A percentile compares a stretch with the other conserved stretches of the same genome.
These are phyloP conservation scores for Solanum bulbocastanum DNA, from an alignment of 257 asterid species.

Conservation along the genomic window DNA sequence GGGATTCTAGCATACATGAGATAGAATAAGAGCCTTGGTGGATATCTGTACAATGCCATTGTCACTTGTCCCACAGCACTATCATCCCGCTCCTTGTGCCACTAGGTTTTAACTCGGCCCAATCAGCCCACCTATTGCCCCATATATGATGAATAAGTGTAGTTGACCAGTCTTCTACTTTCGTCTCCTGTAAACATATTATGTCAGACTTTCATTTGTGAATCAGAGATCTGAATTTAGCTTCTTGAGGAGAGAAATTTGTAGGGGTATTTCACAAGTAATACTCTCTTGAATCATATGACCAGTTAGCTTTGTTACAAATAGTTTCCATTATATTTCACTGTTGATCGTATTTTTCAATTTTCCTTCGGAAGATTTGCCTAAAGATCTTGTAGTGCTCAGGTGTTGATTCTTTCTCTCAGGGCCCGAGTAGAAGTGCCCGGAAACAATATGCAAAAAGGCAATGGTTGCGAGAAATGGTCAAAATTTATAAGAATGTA, in stretches of 20 bases:
- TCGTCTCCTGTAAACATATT: neutral
- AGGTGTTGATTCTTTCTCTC: neutral
- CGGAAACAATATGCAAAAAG: slow-evolving; percentile 1
- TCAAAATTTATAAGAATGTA: neutral
- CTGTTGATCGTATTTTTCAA: neutral
- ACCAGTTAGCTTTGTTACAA: neutral
- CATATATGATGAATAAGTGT: neutral
- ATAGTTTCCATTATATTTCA: neutral
- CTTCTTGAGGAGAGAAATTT: neutral
- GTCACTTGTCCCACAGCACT: neutral
- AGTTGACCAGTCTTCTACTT: neutral
- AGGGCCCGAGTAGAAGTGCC: slow-evolving; percentile 5
- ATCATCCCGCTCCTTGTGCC: neutral
- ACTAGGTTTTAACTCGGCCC: neutral
- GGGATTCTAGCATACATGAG: neutral
- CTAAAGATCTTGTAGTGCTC: neutral
- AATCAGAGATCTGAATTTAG: neutral
- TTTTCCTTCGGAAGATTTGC: neutral
- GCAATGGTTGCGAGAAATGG: neutral
- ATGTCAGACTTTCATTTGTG: neutral
- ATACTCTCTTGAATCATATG: neutral
- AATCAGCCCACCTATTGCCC: neutral
- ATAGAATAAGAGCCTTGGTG: neutral
- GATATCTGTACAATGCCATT: neutral
- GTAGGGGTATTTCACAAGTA: neutral